phyloP scores from a whole-genome alignment of 768 basidiomycete species.

The Mycena albidolilacea region DNA sequence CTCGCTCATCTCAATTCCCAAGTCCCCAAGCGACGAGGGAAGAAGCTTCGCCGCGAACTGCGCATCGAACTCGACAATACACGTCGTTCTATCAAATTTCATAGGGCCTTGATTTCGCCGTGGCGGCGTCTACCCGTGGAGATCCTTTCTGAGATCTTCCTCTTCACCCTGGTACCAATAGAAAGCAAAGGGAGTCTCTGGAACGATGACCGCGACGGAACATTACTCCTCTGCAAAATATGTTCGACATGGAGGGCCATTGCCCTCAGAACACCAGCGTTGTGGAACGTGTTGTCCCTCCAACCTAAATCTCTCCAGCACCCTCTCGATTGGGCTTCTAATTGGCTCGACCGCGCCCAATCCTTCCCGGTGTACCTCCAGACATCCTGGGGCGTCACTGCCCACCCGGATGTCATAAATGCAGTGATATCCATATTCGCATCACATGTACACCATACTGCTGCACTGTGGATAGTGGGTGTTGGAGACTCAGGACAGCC shows the following conservation, averaged over 20 bases:
- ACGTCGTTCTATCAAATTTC: slow-evolving; percentile 27
- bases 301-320: neutral
- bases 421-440: slow-evolving; percentile 16
- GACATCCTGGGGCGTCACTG: slow-evolving; percentile 16
- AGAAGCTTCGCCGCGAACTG: slow-evolving; percentile 30
- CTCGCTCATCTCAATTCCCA: slow-evolving; percentile 29
- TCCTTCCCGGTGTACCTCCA: slow-evolving; percentile 27
- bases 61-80: slow-evolving; percentile 29
- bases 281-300: slow-evolving; percentile 29
- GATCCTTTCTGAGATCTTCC: slow-evolving; percentile 27
- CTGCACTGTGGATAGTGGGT: slow-evolving; percentile 24
- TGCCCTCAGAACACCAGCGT: slow-evolving; percentile 26
- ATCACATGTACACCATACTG: slow-evolving; percentile 25
- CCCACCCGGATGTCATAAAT: slow-evolving; percentile 10
- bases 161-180: slow-evolving; percentile 6
- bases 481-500: too few relatives aligned
- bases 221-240: slow-evolving; percentile 27
- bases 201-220: slow-evolving; percentile 27
- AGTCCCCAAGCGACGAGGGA: slow-evolving; percentile 26
- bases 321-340: slow-evolving; percentile 30
- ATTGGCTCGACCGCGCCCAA: slow-evolving; percentile 32
- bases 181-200: neutral
- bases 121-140: slow-evolving; percentile 32
- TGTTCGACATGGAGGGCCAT: slow-evolving; percentile 31
- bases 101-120: slow-evolving; percentile 30